phyloP scores from a whole-genome alignment of 495 filamentous ascomycete genomes.

The Cercophora samala region DNA sequence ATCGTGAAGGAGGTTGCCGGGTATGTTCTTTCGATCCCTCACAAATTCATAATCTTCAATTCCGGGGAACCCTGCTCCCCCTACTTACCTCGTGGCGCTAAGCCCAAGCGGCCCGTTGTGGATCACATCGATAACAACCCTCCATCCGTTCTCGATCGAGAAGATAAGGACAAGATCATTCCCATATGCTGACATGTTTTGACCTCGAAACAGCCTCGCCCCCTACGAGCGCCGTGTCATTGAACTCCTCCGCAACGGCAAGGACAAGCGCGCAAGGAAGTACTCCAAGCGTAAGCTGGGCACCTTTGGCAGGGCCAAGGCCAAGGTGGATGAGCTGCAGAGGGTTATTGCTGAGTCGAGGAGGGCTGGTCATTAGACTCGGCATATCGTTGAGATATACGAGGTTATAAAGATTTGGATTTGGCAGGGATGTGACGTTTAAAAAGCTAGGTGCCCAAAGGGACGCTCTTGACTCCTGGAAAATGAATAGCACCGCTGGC shows the following conservation, averaged over 20 bases:
- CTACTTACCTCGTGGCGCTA: background rate
- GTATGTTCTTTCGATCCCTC: constrained; percentile 49
- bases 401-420: background rate
- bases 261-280: constrained; percentile 98
- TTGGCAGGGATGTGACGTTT: background rate
- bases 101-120: background rate
- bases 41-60: background rate
- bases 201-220: constrained; percentile 55
- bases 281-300: constrained; percentile 99
- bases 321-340: constrained; percentile 97
- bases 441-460: background rate
- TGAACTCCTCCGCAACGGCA: constrained; percentile 96
- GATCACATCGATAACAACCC: background rate
- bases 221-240: constrained; percentile 98
- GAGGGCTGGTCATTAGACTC: constrained; percentile 69
- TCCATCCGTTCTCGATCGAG: too few relatives aligned
- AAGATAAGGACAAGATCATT: background rate
- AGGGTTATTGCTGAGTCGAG: constrained; percentile 95
- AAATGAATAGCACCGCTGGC: background rate
- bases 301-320: constrained; percentile 95
- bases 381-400: background rate
- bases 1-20: constrained; percentile 94
- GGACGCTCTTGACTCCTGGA: background rate
- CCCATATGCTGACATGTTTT: background rate
- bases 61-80: background rate